Evolutionary conservation across 192 early-diverging fungal species (phyloP), one percentile per base, ranked within the genome.

Genomic region (Dimargaris xerosporica): DNA sequence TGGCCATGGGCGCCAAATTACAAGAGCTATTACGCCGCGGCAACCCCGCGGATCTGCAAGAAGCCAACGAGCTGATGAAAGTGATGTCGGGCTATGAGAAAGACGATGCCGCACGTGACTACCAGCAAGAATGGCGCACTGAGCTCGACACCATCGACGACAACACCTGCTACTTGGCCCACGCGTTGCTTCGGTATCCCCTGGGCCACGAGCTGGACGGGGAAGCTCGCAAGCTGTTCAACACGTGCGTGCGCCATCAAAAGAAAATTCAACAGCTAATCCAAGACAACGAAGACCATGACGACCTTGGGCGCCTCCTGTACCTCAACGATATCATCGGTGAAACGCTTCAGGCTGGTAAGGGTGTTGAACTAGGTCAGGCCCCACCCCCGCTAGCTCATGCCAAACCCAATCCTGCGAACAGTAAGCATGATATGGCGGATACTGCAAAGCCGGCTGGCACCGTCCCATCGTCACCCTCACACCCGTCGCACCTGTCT

Each of bases 11-110:
- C 53, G 71, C 71, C 73, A 98, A 95, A 84, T 67, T 99, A 64
- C 92, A 99, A 76, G 97, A 97, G 65, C 78, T 99, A 41, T 82
- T 99, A 50, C 83, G 97, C 11, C 72, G 91, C n/a, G 95, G 90
- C 26, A 87, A 90, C 56, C 93, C 95, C 9, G 82, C 86, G 47
- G 94, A 95, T 66, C 71, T 99, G 30, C 89, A 85, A 29, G 91
- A 96, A 66, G 97, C 97, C 17, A 98, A 99, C 53, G 86, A 91
- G 62, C 73, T 99, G 53, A 98, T 99, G 87, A 98, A 99, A 71
- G 76, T 93, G 44, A 93, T 99, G 79, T 83, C 95, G 19, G 97
- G 97, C 51, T 99, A 94, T 69, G 82, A 88, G 65, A 86, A 88
- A 44, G 26, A 60, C 15, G 50, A 64, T 45, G 45, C 54, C 10